Evolutionary conservation across 208 protist species (phyloP).

Genomic region (Herpetomonas muscarum): DNA sequence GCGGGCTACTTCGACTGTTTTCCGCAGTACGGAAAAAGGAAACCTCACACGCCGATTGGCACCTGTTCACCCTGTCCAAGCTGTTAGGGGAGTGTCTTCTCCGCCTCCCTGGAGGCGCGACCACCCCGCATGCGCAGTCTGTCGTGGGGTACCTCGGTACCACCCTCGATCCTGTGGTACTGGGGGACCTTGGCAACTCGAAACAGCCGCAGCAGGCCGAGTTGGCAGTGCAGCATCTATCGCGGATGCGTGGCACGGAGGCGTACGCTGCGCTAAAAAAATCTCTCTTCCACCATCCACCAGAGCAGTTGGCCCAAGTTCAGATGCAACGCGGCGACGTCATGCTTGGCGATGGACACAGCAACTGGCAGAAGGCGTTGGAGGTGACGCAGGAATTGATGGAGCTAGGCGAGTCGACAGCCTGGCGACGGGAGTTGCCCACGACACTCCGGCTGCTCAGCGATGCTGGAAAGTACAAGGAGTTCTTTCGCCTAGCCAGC

Average conservation of each 20-base stretch:
- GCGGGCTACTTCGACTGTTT: no score
- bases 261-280: constrained; percentile 46
- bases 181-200: constrained; percentile 20
- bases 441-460: constrained; percentile 71
- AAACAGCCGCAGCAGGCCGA: constrained; percentile 6
- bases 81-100: not conserved
- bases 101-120: not conserved
- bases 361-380: constrained; percentile 51
- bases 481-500: constrained; percentile 43
- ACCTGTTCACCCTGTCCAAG: not conserved
- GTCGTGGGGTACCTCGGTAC: constrained; percentile 20
- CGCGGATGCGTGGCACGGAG: constrained; percentile 39
- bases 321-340: constrained; percentile 64
- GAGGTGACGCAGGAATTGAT: constrained; percentile 19
- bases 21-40: not conserved
- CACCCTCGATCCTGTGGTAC: constrained; percentile 16
- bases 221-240: constrained; percentile 28
- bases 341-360: constrained; percentile 30
- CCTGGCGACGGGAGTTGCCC: constrained; percentile 26
- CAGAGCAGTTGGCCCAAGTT: constrained; percentile 14
- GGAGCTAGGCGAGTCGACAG: not conserved
- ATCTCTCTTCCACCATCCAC: constrained; percentile 32
- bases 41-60: not conserved
- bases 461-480: constrained; percentile 50
- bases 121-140: not conserved